Base-by-base conservation (phyloP, 2,329 filamentous ascomycete species). In the Leptographium lundbergii region DNA sequence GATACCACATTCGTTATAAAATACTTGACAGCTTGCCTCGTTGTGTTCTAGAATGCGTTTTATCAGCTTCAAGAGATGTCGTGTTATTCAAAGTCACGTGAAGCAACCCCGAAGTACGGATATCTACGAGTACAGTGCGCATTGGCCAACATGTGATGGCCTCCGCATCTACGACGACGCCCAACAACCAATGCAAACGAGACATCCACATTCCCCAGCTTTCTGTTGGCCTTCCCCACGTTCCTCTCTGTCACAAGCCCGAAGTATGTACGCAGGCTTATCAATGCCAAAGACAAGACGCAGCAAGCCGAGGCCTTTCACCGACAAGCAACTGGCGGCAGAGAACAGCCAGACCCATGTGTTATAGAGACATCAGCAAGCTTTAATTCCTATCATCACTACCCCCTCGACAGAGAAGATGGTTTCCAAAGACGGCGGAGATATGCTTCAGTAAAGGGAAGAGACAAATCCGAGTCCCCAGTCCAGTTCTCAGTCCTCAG, bases 401-500 rank as follows among this genome's bases (percentile, higher is more conserved):
- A 47, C 45, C 51, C 22, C 50, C 50, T 47, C 39, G 13, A 47
- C 39, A 32, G 50, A 54, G 51, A 52, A 59, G 42, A 39, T 14
- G 14, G n/a, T 51, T 57, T 57, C 56, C 56, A 51, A 39, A 39
- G 50, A 54, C 45, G n/a, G 27, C 13, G 14, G 48, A 60, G 17
- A 54, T 50, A n/a, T 11, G 32, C 47, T 53, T 57, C n/a, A 39
- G 22, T 47, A 60, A 57, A 58, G 45, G 27, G 45, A 50, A 60
- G 59, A 32, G 34, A 54, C 42, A 52, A 50, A 39, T 36, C 25
- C 54, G 34, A 56, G 25, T 50, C 45, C 55, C 39, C 45, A 42
- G 45, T 52, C 34, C 47, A 36, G 42, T 50, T 32, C 42, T 55
- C 51, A 54, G 52, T 59, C 60, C 58, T 60, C 60, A 56, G 59